phyloP scores from a whole-genome alignment of 768 basidiomycete genomes.

The Termitomyces heimii region DNA sequence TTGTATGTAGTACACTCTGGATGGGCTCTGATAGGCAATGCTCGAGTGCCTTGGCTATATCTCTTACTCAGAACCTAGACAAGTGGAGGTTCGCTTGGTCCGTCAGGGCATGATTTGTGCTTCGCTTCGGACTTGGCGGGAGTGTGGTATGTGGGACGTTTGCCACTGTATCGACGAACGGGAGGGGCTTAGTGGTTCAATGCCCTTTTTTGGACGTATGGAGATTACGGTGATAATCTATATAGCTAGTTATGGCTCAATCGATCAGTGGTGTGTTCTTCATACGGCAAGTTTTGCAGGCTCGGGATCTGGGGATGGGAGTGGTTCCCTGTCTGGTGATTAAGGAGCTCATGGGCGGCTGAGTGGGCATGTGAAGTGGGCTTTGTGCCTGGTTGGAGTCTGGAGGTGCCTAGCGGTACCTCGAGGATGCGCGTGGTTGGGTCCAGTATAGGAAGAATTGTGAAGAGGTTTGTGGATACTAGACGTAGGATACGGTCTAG shows the following conservation, averaged over 20 bases:
- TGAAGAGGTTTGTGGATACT: background rate
- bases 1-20: background rate
- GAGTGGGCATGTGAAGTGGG: background rate
- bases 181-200: background rate
- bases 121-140: background rate
- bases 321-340: background rate
- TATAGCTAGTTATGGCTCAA: background rate
- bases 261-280: background rate
- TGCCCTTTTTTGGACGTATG: background rate
- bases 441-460: background rate
- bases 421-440: background rate
- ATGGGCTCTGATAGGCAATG: background rate
- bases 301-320: background rate
- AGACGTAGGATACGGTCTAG: background rate
- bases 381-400: background rate
- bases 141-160: background rate
- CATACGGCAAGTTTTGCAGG: background rate
- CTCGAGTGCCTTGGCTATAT: background rate
- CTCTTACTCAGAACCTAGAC: too few relatives aligned
- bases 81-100: background rate
- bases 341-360: background rate
- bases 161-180: background rate
- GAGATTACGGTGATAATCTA: slow-evolving; percentile 7
- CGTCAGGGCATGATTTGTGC: background rate
- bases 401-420: background rate